These are phyloP conservation scores for Aspergillus baeticus DNA, from an alignment of 495 filamentous ascomycete genomes.

Conservation along the genomic window DNA sequence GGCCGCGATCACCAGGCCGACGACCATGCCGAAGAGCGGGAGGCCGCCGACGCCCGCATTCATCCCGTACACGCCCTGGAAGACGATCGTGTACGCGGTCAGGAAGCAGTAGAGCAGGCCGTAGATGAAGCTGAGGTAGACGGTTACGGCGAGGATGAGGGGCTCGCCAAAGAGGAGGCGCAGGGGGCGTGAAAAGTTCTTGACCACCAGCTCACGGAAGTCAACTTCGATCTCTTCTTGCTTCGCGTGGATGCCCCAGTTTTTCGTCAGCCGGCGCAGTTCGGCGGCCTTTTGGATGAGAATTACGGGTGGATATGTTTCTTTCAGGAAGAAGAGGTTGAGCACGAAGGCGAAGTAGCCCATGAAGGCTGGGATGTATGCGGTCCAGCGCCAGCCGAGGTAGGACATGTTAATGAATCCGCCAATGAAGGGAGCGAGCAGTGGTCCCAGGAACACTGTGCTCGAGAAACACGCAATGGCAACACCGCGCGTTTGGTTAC, in stretches of 20 bases:
- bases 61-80: constrained; percentile 12
- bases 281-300: constrained; percentile 61
- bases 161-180: constrained; percentile 48
- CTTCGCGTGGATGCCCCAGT: constrained; percentile 28
- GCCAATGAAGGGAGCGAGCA: constrained; percentile 39
- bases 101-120: constrained; percentile 65
- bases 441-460: constrained; percentile 40
- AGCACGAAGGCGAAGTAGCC: constrained; percentile 21
- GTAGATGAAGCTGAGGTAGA: constrained; percentile 63
- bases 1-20: constrained; percentile 39
- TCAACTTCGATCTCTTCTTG: not conserved
- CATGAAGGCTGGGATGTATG: constrained; percentile 20
- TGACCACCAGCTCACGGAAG: not conserved
- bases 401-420: constrained; percentile 28
- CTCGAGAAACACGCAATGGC: constrained; percentile 42
- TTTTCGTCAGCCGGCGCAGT: constrained; percentile 58
- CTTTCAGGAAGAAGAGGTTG: constrained; percentile 42
- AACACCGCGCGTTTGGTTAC: constrained; percentile 30
- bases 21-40: constrained; percentile 43
- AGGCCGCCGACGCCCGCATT: not conserved
- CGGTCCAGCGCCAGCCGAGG: constrained; percentile 26
- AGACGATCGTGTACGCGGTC: constrained; percentile 44
- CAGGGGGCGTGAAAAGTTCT: not conserved
- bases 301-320: constrained; percentile 69
- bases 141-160: constrained; percentile 49